Percentiles rank a stretch among this genome's conserved stretches.
Conservation (phyloP, 2,329 filamentous ascomycete genomes). For the Nannizziopsis barbatae region DNA sequence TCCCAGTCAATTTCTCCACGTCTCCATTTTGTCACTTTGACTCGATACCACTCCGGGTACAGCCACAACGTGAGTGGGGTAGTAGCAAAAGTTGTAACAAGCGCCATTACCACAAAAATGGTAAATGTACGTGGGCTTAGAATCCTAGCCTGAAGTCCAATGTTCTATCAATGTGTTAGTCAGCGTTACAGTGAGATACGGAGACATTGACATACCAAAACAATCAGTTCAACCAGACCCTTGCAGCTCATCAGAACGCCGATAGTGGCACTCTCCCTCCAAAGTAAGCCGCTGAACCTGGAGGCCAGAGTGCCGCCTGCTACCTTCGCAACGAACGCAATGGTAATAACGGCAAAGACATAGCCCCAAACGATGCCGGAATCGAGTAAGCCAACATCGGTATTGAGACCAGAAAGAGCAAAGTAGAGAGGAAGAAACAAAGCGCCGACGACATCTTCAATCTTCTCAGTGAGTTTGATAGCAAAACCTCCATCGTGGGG, state of each 20-base stretch:
- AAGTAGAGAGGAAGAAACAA: constrained; percentile 88
- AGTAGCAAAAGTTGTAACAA: constrained; percentile 74
- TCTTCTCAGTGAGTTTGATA: constrained; percentile 80
- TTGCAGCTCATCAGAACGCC: constrained; percentile 94
- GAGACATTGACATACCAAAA: constrained; percentile 51
- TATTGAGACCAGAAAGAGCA: constrained; percentile 78
- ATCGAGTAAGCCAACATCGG: constrained; percentile 73
- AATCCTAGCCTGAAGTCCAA: constrained; percentile 73
- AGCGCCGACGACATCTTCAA: constrained; percentile 78
- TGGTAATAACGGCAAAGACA: constrained; percentile 66
- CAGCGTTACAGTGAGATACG: constrained; percentile 1
- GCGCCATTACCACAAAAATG: constrained; percentile 89
- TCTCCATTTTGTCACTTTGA: constrained; percentile 62
- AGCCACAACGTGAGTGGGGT: constrained; percentile 62
- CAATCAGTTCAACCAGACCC: constrained; percentile 85
- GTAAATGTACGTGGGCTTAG: constrained; percentile 74
- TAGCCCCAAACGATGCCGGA: constrained; percentile 80
- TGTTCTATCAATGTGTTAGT: constrained; percentile 43
- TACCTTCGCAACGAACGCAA: constrained; percentile 79
- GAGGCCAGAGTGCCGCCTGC: constrained; percentile 71
- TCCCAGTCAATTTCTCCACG: constrained; percentile 88
- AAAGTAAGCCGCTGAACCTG: constrained; percentile 62
- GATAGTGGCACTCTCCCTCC: constrained; percentile 82
- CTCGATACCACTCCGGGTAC: constrained; percentile 68
- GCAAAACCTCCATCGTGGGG: constrained; percentile 53